These are phyloP conservation scores for Berberis vulgaris DNA, from an alignment of 164 flowering plant genomes.

Conservation along the genomic window DNA sequence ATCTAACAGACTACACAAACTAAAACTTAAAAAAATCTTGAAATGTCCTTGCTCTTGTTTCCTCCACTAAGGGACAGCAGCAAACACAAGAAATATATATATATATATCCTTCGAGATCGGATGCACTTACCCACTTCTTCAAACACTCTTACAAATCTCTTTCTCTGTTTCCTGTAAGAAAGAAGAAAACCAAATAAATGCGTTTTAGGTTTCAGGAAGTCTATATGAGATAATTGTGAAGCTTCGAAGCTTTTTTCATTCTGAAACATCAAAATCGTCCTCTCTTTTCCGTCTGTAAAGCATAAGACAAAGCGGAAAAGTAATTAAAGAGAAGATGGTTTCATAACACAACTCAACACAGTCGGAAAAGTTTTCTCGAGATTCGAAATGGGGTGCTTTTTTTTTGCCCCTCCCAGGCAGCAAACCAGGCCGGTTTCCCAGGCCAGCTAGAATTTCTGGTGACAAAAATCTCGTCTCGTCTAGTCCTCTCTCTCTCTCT, in stretches of 20 bases:
- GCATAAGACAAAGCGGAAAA: neutral
- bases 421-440: too few relatives aligned
- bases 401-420: too few relatives aligned
- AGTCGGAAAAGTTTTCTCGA: neutral
- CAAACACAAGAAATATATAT: slow-evolving; percentile 26
- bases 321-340: too few relatives aligned
- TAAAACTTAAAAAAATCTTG: slow-evolving; percentile 1
- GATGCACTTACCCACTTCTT: slow-evolving; percentile 13
- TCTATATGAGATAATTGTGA: neutral
- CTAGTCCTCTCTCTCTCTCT: too few relatives aligned
- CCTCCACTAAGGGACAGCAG: slow-evolving; percentile 18
- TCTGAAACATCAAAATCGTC: neutral
- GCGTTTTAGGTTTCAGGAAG: neutral
- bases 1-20: too few relatives aligned
- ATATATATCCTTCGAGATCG: slow-evolving; percentile 26
- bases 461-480: too few relatives aligned
- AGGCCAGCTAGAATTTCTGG: too few relatives aligned
- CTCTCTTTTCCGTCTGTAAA: neutral
- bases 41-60: slow-evolving; percentile 7
- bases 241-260: neutral
- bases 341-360: too few relatives aligned
- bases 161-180: neutral
- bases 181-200: neutral
- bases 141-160: slow-evolving; percentile 9
- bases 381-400: neutral